A percentile compares a stretch with the other conserved stretches of the same genome.
Evolutionary conservation across 2,329 filamentous ascomycete genomes (phyloP).

Genomic region (Fusarium papillatum): DNA sequence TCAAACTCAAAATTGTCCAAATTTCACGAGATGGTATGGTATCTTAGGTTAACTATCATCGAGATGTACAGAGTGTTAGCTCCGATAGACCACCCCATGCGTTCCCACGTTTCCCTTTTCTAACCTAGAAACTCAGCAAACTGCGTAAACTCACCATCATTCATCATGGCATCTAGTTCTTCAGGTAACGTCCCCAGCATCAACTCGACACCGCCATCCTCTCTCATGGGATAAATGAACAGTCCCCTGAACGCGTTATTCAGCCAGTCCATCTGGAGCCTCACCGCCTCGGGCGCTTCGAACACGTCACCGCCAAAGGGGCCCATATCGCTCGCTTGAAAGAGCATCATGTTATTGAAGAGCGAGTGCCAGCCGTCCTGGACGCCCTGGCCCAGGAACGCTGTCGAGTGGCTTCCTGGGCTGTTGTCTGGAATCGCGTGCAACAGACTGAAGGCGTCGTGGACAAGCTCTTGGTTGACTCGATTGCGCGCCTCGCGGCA

Average conservation of each 20-base stretch:
- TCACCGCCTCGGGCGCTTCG: conserved; percentile 44
- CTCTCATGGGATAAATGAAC: conserved; percentile 46
- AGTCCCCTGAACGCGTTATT: conserved; percentile 42
- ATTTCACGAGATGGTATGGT: not conserved
- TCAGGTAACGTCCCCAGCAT: conserved; percentile 44
- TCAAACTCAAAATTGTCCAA: no score
- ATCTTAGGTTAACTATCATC: not conserved
- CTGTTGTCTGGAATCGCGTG: conserved; percentile 44
- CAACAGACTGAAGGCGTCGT: conserved; percentile 46
- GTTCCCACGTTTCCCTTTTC: not conserved
- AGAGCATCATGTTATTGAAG: conserved; percentile 48
- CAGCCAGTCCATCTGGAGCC: conserved; percentile 44
- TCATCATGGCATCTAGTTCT: conserved; percentile 44
- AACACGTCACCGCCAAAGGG: conserved; percentile 46
- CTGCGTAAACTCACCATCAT: conserved; percentile 44
- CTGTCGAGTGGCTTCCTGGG: conserved; percentile 40
- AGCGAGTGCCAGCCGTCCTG: conserved; percentile 41
- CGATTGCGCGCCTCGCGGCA: conserved; percentile 42
- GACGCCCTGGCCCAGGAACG: conserved; percentile 34
- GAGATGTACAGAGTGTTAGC: not conserved
- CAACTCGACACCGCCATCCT: conserved; percentile 46
- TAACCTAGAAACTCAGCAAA: conserved; percentile 37
- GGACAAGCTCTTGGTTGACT: conserved; percentile 43
- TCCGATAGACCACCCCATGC: not conserved
- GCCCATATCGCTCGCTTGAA: conserved; percentile 42